Percentiles rank a stretch among this genome's conserved stretches.
phyloP scores from a whole-genome alignment of 352 stramenopile genomes.

The Phytopythium litorale region DNA sequence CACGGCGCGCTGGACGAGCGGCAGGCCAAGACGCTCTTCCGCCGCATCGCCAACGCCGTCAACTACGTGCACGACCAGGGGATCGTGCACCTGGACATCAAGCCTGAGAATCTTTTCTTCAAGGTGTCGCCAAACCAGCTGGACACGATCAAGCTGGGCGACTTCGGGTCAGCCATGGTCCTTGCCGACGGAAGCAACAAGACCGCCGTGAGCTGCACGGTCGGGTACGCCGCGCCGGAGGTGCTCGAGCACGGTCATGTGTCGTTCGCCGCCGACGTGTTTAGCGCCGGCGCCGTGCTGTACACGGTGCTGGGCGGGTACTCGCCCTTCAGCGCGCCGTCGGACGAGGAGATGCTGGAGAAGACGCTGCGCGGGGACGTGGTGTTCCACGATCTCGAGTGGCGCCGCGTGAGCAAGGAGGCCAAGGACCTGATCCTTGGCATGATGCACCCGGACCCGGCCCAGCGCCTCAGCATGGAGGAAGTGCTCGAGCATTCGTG shows the following conservation, averaged over 20 bases:
- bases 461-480: conserved; percentile 50
- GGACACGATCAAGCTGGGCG: conserved; percentile 57
- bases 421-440: conserved; percentile 52
- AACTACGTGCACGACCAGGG: conserved; percentile 50
- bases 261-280: conserved; percentile 66
- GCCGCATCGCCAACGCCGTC: conserved; percentile 46
- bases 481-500: conserved; percentile 62
- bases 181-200: conserved; percentile 34
- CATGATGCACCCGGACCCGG: conserved; percentile 49
- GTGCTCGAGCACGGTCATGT: conserved; percentile 48
- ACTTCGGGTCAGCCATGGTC: conserved; percentile 65
- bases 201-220: conserved; percentile 52
- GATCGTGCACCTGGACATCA: conserved; percentile 76
- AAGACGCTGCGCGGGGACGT: conserved; percentile 43
- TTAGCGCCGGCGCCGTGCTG: conserved; percentile 66
- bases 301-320: conserved; percentile 67
- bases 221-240: conserved; percentile 75
- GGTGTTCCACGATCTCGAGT: conserved; percentile 54
- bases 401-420: conserved; percentile 39
- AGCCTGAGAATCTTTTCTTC: conserved; percentile 80
- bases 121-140: conserved; percentile 39
- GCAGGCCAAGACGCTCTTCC: conserved; percentile 45
- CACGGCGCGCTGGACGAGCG: conserved; percentile 48
- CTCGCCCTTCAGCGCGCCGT: conserved; percentile 56
- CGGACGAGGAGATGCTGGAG: conserved; percentile 60